These are phyloP conservation scores for Aspergillus diversus DNA, from an alignment of 495 filamentous ascomycete genomes.

Conservation along the genomic window DNA sequence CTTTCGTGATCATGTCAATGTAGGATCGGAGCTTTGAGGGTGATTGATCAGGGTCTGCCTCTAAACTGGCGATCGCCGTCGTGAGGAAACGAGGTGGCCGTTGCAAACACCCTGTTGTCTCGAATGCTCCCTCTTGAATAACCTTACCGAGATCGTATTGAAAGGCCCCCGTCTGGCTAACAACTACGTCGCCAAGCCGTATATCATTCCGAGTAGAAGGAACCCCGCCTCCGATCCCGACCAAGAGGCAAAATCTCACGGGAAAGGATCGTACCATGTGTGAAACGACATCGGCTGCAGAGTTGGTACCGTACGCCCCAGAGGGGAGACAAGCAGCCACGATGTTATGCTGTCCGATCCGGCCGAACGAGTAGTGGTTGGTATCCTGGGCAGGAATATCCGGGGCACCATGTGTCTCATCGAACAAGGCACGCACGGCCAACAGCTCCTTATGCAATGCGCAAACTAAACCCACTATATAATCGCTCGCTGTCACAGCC, in stretches of 20 bases:
- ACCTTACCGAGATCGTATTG: constrained; percentile 46
- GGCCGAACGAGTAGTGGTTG: constrained; percentile 39
- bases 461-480: constrained; percentile 39
- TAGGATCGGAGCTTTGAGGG: constrained; percentile 12
- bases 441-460: constrained; percentile 32
- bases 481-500: constrained; percentile 18
- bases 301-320: constrained; percentile 28
- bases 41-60: constrained; percentile 20
- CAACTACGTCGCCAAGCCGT: constrained; percentile 42
- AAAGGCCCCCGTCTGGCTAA: constrained; percentile 38
- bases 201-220: constrained; percentile 32
- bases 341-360: constrained; percentile 35
- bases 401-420: constrained; percentile 29
- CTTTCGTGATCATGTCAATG: constrained; percentile 20
- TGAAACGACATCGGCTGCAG: constrained; percentile 29
- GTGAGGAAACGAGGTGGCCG: constrained; percentile 35
- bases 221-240: constrained; percentile 43
- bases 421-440: constrained; percentile 34
- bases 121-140: constrained; percentile 28
- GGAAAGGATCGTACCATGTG: constrained; percentile 30
- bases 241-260: constrained; percentile 32
- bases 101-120: constrained; percentile 39
- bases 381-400: constrained; percentile 17
- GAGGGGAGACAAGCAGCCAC: constrained; percentile 36
- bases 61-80: constrained; percentile 31